A percentile compares a stretch with the other conserved stretches of the same genome.
These are phyloP conservation scores for Farysia itapuensis DNA, from an alignment of 1,284 basidiomycete species.

Conservation along the genomic window DNA sequence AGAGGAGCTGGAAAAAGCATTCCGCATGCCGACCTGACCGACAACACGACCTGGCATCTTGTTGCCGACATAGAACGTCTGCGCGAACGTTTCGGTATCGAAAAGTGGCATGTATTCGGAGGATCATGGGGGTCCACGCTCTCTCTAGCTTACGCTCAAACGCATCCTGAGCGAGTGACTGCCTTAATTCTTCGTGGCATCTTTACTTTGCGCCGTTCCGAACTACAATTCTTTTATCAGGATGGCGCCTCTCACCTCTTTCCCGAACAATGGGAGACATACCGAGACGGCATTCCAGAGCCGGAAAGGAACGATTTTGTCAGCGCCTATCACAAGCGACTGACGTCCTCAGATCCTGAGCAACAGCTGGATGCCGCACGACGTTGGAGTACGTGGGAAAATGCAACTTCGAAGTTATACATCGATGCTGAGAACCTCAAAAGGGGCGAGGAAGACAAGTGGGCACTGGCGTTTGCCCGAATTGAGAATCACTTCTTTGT, in stretches of 20 bases:
- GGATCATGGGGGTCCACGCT: conserved; percentile 74
- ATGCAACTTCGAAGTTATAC: conserved; percentile 51
- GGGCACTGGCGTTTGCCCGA: conserved; percentile 70
- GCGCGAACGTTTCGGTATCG: conserved; percentile 68
- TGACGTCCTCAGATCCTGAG: conserved; percentile 74
- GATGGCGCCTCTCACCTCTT: conserved; percentile 64
- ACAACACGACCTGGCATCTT: conserved; percentile 93
- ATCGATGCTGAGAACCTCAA: conserved; percentile 43
- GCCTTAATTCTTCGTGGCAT: conserved; percentile 85
- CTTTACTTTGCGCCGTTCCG: conserved; percentile 77
- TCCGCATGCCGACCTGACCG: conserved; percentile 75
- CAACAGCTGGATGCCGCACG: conserved; percentile 73
- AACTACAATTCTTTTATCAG: conserved; percentile 91
- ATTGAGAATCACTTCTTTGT: conserved; percentile 91
- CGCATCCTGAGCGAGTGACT: conserved; percentile 78
- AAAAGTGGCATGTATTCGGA: conserved; percentile 56
- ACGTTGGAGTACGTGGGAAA: conserved; percentile 68
- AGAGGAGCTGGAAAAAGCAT: conserved; percentile 74
- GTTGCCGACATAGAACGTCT: conserved; percentile 85
- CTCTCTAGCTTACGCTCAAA: conserved; percentile 84
- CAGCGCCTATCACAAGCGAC: conserved; percentile 75
- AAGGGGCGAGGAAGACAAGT: conserved; percentile 36
- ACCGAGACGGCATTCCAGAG: conserved; percentile 76
- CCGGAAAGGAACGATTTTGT: conserved; percentile 77
- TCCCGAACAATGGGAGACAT: conserved; percentile 63